phyloP scores from a whole-genome alignment of 192 early-diverging fungal species.

The Glomus cerebriforme region DNA sequence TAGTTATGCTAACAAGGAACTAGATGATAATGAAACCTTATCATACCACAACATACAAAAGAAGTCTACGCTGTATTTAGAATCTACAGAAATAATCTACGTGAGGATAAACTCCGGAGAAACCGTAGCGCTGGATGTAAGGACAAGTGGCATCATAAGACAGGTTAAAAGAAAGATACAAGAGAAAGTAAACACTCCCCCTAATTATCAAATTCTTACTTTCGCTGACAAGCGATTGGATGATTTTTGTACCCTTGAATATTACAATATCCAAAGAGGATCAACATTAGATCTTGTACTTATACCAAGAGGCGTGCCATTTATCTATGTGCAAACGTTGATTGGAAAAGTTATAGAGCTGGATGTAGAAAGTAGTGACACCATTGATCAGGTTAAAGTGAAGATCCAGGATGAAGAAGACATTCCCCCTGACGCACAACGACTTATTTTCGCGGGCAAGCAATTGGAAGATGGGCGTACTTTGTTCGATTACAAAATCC shows the following conservation, averaged over 20 bases:
- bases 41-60: constrained; percentile 11
- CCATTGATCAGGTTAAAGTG: constrained; percentile 58
- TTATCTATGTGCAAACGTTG: constrained; percentile 57
- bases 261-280: constrained; percentile 46
- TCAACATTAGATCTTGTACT: background rate
- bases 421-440: constrained; percentile 55
- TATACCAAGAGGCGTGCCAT: background rate
- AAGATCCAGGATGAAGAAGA: constrained; percentile 61
- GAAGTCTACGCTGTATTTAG: constrained; percentile 4
- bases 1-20: background rate
- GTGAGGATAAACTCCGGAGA: constrained; percentile 76
- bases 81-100: constrained; percentile 33
- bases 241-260: too few relatives aligned
- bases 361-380: constrained; percentile 70
- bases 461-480: constrained; percentile 72
- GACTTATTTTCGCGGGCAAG: constrained; percentile 68
- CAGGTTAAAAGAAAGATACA: constrained; percentile 74
- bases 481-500: constrained; percentile 72
- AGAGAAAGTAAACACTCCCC: constrained; percentile 70
- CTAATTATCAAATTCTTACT: too few relatives aligned
- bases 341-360: constrained; percentile 93
- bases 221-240: too few relatives aligned
- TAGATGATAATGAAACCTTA: background rate
- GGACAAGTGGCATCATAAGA: constrained; percentile 64
- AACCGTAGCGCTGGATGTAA: constrained; percentile 86